Conservation (phyloP, 306 rosid genomes). For the Corylus avellana region DNA sequence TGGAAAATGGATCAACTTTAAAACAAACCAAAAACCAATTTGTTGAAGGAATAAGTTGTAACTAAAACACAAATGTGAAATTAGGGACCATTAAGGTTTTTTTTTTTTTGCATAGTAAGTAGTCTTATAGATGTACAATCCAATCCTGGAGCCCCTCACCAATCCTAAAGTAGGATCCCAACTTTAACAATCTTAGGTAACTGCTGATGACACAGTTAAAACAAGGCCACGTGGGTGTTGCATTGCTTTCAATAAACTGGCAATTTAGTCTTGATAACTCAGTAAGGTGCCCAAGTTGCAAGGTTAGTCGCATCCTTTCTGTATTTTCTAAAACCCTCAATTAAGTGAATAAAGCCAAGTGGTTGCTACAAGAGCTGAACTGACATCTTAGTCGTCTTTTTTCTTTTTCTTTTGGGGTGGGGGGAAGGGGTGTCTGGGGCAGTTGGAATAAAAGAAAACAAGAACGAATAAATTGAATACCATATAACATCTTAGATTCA, state of each 20-base stretch:
- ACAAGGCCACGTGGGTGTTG: not conserved
- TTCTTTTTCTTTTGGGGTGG: too few relatives aligned
- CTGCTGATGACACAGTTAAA: not conserved
- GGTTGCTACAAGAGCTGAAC: not conserved
- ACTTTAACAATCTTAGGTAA: not conserved
- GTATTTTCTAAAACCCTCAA: not conserved
- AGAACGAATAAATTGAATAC: not conserved
- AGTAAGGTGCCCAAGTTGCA: not conserved
- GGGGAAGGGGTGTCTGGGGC: too few relatives aligned
- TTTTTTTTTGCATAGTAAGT: not conserved
- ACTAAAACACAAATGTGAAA: not conserved
- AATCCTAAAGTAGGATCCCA: not conserved
- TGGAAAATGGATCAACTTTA: slow-evolving; percentile 34
- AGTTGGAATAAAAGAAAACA: not conserved
- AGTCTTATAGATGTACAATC: not conserved
- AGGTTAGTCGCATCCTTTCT: not conserved
- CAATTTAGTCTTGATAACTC: not conserved
- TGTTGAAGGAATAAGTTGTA: not conserved
- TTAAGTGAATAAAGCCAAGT: not conserved
- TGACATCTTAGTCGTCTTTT: not conserved
- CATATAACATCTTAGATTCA: not conserved
- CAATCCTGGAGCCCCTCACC: not conserved
- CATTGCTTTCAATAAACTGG: not conserved
- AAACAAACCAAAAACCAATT: slow-evolving; percentile 2
- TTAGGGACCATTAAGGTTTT: not conserved